Conservation (phyloP, 1,284 basidiomycete genomes). For the Peniophora sp. region DNA sequence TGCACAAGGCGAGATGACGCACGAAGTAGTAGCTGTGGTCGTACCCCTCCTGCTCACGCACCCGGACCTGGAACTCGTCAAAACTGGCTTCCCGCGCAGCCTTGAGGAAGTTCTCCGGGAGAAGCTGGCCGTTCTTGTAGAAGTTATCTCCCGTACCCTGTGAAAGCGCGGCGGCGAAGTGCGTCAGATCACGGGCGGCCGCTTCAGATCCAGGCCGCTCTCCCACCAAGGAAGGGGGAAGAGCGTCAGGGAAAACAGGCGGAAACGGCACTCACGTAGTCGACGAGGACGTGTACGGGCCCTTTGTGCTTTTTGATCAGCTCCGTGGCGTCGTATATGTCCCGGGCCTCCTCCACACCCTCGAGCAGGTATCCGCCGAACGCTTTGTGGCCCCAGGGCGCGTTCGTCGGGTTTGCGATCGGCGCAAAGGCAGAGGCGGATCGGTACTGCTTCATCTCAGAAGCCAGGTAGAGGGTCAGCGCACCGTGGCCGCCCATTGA, state of each 20-base stretch:
- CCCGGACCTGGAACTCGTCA: conserved; percentile 68
- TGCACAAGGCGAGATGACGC: conserved; percentile 23
- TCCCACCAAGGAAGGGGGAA: background rate
- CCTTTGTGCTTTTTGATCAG: conserved; percentile 63
- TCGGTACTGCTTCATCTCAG: conserved; percentile 64
- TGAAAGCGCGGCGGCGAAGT: background rate
- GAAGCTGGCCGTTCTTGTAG: conserved; percentile 78
- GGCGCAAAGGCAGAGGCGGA: conserved; percentile 94
- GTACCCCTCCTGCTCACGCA: conserved; percentile 83
- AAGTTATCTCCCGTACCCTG: conserved; percentile 85
- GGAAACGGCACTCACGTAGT: conserved; percentile 56
- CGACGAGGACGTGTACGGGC: conserved; percentile 75
- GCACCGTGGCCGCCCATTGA: conserved; percentile 95
- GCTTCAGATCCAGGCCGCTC: background rate
- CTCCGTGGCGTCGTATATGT: conserved; percentile 78
- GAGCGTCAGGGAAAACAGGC: conserved; percentile 16
- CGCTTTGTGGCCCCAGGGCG: conserved; percentile 91
- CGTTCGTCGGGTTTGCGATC: conserved; percentile 82
- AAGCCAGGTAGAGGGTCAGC: conserved; percentile 82
- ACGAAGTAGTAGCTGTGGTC: conserved; percentile 95
- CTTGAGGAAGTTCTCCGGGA: conserved; percentile 83
- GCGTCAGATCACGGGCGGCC: too few relatives aligned
- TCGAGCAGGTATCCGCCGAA: conserved; percentile 85
- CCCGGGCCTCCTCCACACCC: conserved; percentile 70
- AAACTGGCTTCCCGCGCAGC: conserved; percentile 70